Conservation (phyloP, 2,329 filamentous ascomycete species). For the Geosmithia morbida region DNA sequence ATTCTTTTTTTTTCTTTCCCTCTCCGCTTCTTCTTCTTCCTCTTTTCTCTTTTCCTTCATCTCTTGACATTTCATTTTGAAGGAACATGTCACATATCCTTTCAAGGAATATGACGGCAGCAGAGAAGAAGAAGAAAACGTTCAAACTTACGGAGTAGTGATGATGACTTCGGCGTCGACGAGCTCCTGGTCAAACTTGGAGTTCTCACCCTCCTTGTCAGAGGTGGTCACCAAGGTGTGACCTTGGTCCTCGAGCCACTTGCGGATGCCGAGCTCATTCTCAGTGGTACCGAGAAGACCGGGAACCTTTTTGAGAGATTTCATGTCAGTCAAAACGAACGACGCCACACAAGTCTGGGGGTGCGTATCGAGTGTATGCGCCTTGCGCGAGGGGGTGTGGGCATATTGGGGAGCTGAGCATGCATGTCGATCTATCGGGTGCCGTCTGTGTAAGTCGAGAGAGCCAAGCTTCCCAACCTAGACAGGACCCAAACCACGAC, state of each 20-base stretch:
- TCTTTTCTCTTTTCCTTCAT: no score
- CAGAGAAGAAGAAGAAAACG: background rate
- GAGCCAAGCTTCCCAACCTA: no score
- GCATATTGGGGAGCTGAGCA: background rate
- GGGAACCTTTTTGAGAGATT: constrained; percentile 39
- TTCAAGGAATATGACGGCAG: no score
- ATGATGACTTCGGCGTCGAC: constrained; percentile 98
- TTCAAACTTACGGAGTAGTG: constrained; percentile 71
- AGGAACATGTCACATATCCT: background rate
- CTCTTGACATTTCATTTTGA: background rate
- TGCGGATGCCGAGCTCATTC: constrained; percentile 93
- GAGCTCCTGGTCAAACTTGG: constrained; percentile 86
- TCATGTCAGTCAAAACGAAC: background rate
- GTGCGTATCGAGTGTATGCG: background rate
- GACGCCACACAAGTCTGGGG: background rate
- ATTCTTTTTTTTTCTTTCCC: background rate
- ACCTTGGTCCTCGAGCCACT: constrained; percentile 95
- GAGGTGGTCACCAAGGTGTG: constrained; percentile 96
- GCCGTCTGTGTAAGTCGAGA: background rate
- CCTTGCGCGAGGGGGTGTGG: background rate
- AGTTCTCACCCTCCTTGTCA: constrained; percentile 91
- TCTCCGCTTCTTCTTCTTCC: no score
- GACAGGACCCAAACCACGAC: background rate
- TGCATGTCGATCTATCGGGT: background rate
- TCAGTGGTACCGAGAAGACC: constrained; percentile 87